phyloP scores from a whole-genome alignment of 768 basidiomycete species.

The Polyporus arcularius region DNA sequence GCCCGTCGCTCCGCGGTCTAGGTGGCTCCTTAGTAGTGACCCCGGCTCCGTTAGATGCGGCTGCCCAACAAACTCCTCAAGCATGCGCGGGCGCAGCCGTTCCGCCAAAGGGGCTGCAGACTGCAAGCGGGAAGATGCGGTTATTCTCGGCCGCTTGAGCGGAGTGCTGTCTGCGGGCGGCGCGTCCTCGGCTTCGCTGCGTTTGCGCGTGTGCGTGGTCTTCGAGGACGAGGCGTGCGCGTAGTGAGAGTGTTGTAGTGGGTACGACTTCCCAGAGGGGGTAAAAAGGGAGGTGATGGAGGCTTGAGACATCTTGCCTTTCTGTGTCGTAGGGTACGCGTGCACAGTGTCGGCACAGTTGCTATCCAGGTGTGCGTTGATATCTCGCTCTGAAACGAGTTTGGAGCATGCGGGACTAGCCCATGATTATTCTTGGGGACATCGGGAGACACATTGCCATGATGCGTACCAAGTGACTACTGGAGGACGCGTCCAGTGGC shows the following conservation, averaged over 20 bases:
- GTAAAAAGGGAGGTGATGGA: constrained; percentile 27
- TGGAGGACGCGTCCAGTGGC: not conserved
- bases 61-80: constrained; percentile 77
- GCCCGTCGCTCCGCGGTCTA: constrained; percentile 53
- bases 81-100: constrained; percentile 59
- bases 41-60: constrained; percentile 56
- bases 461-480: constrained; percentile 14
- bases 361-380: constrained; percentile 31
- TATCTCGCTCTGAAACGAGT: constrained; percentile 23
- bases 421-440: too few relatives aligned
- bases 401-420: constrained; percentile 29
- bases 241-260: not conserved
- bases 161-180: not conserved
- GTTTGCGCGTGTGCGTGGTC: constrained; percentile 20
- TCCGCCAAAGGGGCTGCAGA: constrained; percentile 66
- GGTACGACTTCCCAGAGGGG: constrained; percentile 1
- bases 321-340: not conserved
- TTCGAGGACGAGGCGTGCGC: constrained; percentile 3
- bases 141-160: constrained; percentile 12
- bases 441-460: not conserved
- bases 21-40: constrained; percentile 55
- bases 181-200: constrained; percentile 14
- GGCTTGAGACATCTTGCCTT: constrained; percentile 16
- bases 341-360: constrained; percentile 19
- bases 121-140: constrained; percentile 21